These are phyloP conservation scores for Collybia nuda DNA, from an alignment of 768 basidiomycete genomes.

Conservation along the genomic window DNA sequence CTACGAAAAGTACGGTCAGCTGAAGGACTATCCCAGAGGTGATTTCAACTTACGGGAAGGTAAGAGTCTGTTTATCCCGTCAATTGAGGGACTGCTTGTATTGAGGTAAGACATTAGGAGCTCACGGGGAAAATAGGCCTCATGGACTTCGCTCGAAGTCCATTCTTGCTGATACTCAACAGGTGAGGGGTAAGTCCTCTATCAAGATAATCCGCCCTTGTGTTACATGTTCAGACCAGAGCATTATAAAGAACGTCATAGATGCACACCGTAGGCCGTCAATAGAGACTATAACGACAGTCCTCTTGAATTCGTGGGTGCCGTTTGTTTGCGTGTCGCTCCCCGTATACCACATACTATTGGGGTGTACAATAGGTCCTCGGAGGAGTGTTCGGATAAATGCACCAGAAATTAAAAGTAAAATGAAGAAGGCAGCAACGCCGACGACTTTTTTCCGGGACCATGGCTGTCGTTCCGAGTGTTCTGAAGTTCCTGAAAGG, in stretches of 20 bases:
- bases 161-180: conserved; percentile 75
- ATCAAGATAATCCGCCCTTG: conserved; percentile 84
- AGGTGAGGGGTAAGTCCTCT: conserved; percentile 84
- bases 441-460: conserved; percentile 36
- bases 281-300: conserved; percentile 82
- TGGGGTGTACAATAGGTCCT: conserved; percentile 17
- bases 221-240: background rate
- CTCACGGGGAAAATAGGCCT: conserved; percentile 84
- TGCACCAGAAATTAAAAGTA: conserved; percentile 41
- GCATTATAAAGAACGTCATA: conserved; percentile 4
- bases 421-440: conserved; percentile 37
- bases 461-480: conserved; percentile 28
- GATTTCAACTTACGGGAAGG: conserved; percentile 72
- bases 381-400: conserved; percentile 38
- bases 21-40: background rate
- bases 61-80: conserved; percentile 61
- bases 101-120: background rate
- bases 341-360: conserved; percentile 34
- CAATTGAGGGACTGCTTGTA: conserved; percentile 4
- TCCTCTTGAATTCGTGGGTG: conserved; percentile 79
- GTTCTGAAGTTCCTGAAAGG: conserved; percentile 27
- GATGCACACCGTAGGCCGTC: conserved; percentile 70
- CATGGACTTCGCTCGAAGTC: conserved; percentile 87
- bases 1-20: conserved; percentile 30
- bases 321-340: conserved; percentile 66